These are phyloP conservation scores for Lathyrus sativus DNA, from an alignment of 306 rosid species.

Conservation along the genomic window DNA sequence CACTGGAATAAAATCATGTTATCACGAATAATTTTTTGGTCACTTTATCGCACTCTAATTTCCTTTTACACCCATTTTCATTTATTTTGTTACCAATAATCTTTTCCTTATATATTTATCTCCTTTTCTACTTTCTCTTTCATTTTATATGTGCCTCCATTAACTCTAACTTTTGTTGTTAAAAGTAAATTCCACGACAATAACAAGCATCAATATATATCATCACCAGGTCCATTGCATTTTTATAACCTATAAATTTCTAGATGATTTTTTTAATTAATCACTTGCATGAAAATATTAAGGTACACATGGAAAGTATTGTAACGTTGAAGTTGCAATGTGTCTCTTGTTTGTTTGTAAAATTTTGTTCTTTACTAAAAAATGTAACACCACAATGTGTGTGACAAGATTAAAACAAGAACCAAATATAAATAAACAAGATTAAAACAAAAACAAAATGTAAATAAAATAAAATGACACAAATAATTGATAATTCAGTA, in stretches of 20 bases:
- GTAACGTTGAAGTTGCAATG: background rate
- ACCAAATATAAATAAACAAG: too few relatives aligned
- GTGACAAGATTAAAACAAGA: too few relatives aligned
- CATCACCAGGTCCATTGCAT: background rate
- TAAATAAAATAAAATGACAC: too few relatives aligned
- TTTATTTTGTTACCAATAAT: background rate
- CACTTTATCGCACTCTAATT: constrained; percentile 24
- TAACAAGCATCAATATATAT: background rate
- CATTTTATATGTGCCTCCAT: constrained; percentile 56
- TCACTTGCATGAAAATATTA: too few relatives aligned
- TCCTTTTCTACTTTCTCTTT: constrained; percentile 36
- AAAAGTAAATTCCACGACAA: background rate
- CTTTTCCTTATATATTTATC: background rate
- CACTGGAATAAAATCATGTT: constrained; percentile 11
- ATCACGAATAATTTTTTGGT: constrained; percentile 44
- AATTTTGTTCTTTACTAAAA: too few relatives aligned
- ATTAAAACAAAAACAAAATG: too few relatives aligned
- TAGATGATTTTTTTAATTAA: background rate
- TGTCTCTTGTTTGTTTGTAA: background rate
- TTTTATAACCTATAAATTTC: too few relatives aligned
- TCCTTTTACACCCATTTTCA: background rate
- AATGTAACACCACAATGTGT: too few relatives aligned
- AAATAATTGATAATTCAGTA: too few relatives aligned
- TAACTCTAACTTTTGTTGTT: background rate
- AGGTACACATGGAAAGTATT: background rate